phyloP scores from a whole-genome alignment of 2,329 filamentous ascomycete species.

The Rugonectria rugulosa region DNA sequence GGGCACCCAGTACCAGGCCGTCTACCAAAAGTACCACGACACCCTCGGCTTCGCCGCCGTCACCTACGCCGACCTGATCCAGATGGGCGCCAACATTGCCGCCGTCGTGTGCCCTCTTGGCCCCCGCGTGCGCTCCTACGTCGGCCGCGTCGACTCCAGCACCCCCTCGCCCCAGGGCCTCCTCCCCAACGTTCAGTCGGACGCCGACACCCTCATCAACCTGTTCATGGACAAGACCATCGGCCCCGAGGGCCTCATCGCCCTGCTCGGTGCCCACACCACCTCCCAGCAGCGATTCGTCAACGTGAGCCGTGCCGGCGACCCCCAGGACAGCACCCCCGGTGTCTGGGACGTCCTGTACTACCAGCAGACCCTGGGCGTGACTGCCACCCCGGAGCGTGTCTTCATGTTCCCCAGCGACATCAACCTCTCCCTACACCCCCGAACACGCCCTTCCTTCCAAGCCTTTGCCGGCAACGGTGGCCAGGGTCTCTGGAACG shows the following conservation, averaged over 20 bases:
- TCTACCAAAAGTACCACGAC: slow-evolving; percentile 50
- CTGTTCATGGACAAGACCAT: slow-evolving; percentile 64
- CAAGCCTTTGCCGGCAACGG: slow-evolving; percentile 43
- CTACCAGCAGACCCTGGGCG: slow-evolving; percentile 51
- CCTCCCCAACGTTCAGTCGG: slow-evolving; percentile 52
- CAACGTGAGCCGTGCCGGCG: slow-evolving; percentile 48
- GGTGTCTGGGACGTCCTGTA: slow-evolving; percentile 62
- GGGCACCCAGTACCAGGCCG: slow-evolving; percentile 46
- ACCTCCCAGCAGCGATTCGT: slow-evolving; percentile 57
- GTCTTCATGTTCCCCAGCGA: slow-evolving; percentile 54
- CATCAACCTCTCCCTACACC: slow-evolving; percentile 47
- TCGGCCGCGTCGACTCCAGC: slow-evolving; percentile 58
- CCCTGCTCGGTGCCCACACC: slow-evolving; percentile 63
- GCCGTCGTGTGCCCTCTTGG: slow-evolving; percentile 55
- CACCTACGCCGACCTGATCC: slow-evolving; percentile 62
- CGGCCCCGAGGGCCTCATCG: slow-evolving; percentile 56
- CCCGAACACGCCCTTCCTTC: slow-evolving; percentile 48
- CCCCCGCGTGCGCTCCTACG: slow-evolving; percentile 58
- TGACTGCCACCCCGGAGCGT: slow-evolving; percentile 40
- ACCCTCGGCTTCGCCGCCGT: slow-evolving; percentile 47
- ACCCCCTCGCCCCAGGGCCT: slow-evolving; percentile 49
- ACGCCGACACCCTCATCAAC: slow-evolving; percentile 56
- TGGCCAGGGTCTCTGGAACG: slow-evolving; percentile 51
- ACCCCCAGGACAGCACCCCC: slow-evolving; percentile 60
- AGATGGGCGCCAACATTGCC: slow-evolving; percentile 59